Evolutionary conservation across 345 rosid species (phyloP).

Genomic region (Hypericum androsaemum): DNA sequence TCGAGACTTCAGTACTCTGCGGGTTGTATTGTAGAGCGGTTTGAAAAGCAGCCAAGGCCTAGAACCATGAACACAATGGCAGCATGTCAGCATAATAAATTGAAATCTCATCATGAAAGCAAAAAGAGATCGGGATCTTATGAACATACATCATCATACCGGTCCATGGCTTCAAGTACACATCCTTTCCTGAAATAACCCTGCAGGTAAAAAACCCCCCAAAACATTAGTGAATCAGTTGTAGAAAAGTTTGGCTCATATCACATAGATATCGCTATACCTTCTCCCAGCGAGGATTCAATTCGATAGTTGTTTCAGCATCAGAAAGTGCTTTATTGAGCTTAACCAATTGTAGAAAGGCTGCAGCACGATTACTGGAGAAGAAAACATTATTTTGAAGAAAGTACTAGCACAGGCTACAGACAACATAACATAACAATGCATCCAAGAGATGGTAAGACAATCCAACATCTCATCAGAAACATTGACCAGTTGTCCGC

Average conservation of each 20-base stretch:
- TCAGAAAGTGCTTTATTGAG: slow-evolving; percentile 89
- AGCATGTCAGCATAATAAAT: slow-evolving; percentile 3
- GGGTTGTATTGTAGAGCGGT: slow-evolving; percentile 63
- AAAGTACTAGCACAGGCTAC: too few species aligned
- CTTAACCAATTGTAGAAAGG: slow-evolving; percentile 79
- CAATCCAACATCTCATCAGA: too few species aligned
- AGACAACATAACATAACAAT: too few species aligned
- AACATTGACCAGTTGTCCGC: too few species aligned
- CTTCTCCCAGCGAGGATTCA: slow-evolving; percentile 96
- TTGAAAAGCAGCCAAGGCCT: slow-evolving; percentile 84
- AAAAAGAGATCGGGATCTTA: slow-evolving; percentile 2
- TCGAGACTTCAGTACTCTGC: slow-evolving; percentile 76
- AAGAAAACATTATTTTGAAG: slow-evolving; percentile 1
- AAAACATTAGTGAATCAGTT: background rate
- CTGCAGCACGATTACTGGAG: slow-evolving; percentile 93
- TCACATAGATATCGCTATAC: slow-evolving; percentile 17
- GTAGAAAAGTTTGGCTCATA: too few species aligned
- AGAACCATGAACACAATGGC: slow-evolving; percentile 5
- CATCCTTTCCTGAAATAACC: slow-evolving; percentile 97
- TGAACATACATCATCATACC: slow-evolving; percentile 63
- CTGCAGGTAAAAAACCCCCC: slow-evolving; percentile 20
- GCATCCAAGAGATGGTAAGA: too few species aligned
- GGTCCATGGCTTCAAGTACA: slow-evolving; percentile 91
- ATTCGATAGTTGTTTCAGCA: slow-evolving; percentile 71
- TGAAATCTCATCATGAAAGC: background rate